Percentiles rank a stretch among this genome's conserved stretches.
Conservation (phyloP, 2,329 filamentous ascomycete genomes). For the Calonectria naviculata region DNA sequence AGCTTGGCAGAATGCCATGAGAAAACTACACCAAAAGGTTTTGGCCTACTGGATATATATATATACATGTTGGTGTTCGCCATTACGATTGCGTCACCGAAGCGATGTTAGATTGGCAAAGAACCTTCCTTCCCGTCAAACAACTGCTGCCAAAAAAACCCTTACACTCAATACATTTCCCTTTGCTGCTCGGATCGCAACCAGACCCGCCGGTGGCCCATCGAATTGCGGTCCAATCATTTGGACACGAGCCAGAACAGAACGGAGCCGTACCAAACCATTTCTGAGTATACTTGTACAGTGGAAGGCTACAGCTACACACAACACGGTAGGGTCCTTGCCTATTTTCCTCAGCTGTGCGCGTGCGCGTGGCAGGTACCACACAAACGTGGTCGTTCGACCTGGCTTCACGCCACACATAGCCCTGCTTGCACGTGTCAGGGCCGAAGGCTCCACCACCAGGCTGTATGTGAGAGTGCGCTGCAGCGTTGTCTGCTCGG, state of each 20-base stretch:
- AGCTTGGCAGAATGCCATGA: no score
- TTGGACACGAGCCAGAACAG: neutral
- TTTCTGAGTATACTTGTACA: neutral
- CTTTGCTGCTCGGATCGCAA: neutral
- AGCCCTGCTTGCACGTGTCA: neutral
- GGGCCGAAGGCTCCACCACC: neutral
- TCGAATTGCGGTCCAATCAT: neutral
- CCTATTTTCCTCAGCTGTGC: neutral
- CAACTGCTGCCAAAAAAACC: neutral
- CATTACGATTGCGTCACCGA: neutral
- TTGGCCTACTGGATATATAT: no score
- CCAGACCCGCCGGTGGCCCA: neutral
- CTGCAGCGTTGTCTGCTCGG: neutral
- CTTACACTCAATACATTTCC: neutral
- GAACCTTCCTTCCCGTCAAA: neutral
- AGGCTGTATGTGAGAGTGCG: neutral
- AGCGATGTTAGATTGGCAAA: neutral
- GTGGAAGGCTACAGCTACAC: neutral
- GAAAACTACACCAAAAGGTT: no score
- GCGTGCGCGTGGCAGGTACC: neutral
- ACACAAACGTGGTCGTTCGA: neutral
- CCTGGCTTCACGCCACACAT: neutral
- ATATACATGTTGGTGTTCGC: no score
- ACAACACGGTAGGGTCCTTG: neutral
- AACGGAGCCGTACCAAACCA: neutral